A percentile compares a stretch with the other conserved stretches of the same genome.
phyloP scores from a whole-genome alignment of 1,139 yeast species.

The Yamadazyma siamensis region DNA sequence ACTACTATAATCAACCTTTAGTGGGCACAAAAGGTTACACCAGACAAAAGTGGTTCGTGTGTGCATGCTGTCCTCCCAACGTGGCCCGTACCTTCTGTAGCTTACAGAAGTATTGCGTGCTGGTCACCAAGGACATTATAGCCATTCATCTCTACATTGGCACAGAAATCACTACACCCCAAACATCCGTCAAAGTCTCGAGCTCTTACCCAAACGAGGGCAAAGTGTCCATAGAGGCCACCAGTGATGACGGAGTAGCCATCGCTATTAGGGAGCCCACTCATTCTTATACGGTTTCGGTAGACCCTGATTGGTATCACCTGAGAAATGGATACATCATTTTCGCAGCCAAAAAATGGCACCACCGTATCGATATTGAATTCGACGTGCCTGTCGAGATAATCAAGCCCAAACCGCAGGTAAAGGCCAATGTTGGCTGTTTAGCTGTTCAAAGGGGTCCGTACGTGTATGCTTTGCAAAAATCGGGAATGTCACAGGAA shows the following conservation, averaged over 20 bases:
- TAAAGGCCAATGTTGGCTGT: conserved; percentile 15
- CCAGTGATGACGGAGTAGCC: conserved; percentile 7
- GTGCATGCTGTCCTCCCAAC: conserved; percentile 24
- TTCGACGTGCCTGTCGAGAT: conserved; percentile 14
- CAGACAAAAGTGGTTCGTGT: conserved; percentile 18
- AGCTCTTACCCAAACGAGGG: conserved; percentile 13
- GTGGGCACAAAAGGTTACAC: conserved; percentile 11
- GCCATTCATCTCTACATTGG: conserved; percentile 16
- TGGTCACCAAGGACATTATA: conserved; percentile 4
- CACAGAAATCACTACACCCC: conserved; percentile 2
- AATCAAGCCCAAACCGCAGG: conserved; percentile 13
- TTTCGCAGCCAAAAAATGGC: conserved; percentile 8
- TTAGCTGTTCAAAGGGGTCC: conserved; percentile 18
- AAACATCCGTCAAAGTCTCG: background rate
- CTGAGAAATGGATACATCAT: conserved; percentile 9
- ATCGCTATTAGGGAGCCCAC: conserved; percentile 13
- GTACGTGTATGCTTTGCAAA: conserved; percentile 16
- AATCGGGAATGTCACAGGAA: conserved; percentile 11
- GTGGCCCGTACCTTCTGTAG: conserved; percentile 16
- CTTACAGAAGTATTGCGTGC: conserved; percentile 14
- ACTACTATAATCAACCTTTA: conserved; percentile 16
- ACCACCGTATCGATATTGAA: conserved; percentile 7
- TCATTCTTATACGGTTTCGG: conserved; percentile 3
- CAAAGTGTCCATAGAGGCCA: conserved; percentile 3
- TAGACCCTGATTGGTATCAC: background rate